Percentiles rank a stretch among this genome's conserved stretches.
Conservation (phyloP, 2,329 filamentous ascomycete genomes). For the Fusarium bactridioides region DNA sequence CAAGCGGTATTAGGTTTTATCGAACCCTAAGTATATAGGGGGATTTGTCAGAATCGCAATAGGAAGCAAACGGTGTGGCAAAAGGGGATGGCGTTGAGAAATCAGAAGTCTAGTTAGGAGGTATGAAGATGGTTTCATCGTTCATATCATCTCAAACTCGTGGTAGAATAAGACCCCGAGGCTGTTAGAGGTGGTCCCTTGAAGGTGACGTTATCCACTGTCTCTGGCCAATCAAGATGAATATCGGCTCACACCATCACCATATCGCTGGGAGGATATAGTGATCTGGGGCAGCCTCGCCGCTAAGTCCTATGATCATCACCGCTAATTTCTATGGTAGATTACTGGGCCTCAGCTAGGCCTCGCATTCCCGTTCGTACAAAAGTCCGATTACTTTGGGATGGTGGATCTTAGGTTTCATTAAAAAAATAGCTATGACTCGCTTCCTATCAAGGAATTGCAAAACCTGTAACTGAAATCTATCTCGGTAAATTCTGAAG, state of each 20-base stretch:
- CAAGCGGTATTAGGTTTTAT: conserved; percentile 1
- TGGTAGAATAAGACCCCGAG: conserved; percentile 7
- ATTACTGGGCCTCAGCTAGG: too few species aligned
- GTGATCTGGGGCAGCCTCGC: conserved; percentile 13
- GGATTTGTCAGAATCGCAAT: conserved; percentile 5
- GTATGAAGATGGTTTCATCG: conserved; percentile 1
- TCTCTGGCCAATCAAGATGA: conserved; percentile 16
- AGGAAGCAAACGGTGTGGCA: conserved; percentile 1
- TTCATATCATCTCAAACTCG: conserved; percentile 21
- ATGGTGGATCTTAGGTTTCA: background rate
- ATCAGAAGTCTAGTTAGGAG: background rate
- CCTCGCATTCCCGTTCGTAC: background rate
- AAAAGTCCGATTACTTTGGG: background rate
- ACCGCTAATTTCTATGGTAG: background rate
- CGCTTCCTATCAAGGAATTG: background rate
- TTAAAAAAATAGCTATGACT: background rate
- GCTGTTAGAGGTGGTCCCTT: conserved; percentile 27
- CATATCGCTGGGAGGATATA: background rate
- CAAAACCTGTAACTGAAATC: background rate
- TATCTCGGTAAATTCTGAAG: background rate
- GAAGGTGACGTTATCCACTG: conserved; percentile 27
- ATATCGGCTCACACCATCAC: background rate
- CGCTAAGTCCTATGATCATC: conserved; percentile 1
- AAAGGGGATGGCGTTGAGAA: conserved; percentile 9
- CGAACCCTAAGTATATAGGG: background rate